Base-by-base conservation (phyloP, 108 stramenopile species). In the Discostella pseudostelligera region DNA sequence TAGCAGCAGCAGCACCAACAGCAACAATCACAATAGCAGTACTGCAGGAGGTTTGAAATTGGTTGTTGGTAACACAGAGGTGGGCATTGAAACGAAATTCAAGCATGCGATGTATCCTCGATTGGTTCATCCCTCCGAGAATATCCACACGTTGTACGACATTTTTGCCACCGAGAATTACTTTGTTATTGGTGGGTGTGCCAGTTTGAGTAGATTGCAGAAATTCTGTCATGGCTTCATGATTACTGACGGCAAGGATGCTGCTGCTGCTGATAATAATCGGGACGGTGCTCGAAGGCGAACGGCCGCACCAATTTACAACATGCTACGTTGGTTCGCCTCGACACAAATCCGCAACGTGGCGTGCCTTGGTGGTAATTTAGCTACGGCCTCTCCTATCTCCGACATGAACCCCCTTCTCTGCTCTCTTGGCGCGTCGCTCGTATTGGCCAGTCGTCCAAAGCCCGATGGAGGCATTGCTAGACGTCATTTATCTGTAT, bases 301-400 rank as follows among this genome's bases (percentile, higher is more conserved):
- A 36, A 87, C 85, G 0, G 78, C 85, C 14, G 56, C 62, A 47
- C 93, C 95, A 8, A 92, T 93, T 47, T 85, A 89, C 25, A 83
- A 95, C 56, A 96, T 97, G 95, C 77, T 97, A 37, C 81, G 95
- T 5, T 97, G 97, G 97, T 97, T 97, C 61, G 97, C 96, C 10
- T 96, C 96, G 4, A 94, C 92, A 11, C 97, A 97, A 70, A 96
- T 97, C 55, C 78, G 97, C 14, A 97, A 97, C 61, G 95, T 95
- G 26, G 96, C 96, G 0, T 93, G 92, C 55, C 72, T 97, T 7
- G 97, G 93, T 46, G 97, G 97, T 8, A 97, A 96, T 70, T 77
- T 97, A 8, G 97, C 87, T 13, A 96, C 96, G 8, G 97, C 97
- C 11, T 93, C 91, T 54, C 97, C 97, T 13, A 96, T 96, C 54